Base-by-base conservation (phyloP, 106 monocot genomes). In the Amphibolis antarctica region DNA sequence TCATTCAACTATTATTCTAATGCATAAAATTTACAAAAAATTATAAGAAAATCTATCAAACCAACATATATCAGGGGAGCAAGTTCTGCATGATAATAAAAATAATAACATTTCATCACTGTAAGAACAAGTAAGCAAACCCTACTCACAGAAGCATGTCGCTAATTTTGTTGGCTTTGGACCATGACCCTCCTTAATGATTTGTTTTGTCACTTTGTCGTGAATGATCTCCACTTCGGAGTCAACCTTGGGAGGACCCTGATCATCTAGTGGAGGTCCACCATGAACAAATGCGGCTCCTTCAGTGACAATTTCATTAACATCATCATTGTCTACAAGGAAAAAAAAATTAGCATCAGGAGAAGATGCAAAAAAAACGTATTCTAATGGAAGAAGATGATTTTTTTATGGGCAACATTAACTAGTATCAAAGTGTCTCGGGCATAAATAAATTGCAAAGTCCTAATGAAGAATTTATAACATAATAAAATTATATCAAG, bases 81-180 rank as follows among this genome's bases (percentile, higher is more conserved):
- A 36, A 36, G 36, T 36, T 36, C 36, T 36, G 36, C 7, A 36
- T 36, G 2, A 36, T 7, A 36, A 36, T 7, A 36, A 36, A 2
- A 12, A 57, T 27, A 26, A 11, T 28, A 57, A 4, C 26, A 14
- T 10, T 0, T 11, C 57, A 15, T 17, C 28, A 28, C 15, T 26
- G 29, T 19, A 42, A 42, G 29, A 60, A n/a, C 4, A 18, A 7
- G 20, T 5, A 10, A 18, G 44, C 12, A 63, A 25, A 44, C 26
- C 42, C n/a, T n/a, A 76, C 85, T 93, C 83, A 93, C 93, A 72
- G 59, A 93, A 93, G 70, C 93, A 93, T 14, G 93, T 89, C 1
- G 93, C 67, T 1, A 72, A 76, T 17, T 70, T 83, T 57, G 75
- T 27, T 6, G 93, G 93, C 57, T 48, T 76, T 46, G 75, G 71